A percentile compares a stretch with the other conserved stretches of the same genome.
Evolutionary conservation across 805 yeast genomes (phyloP).

Genomic region (Blastobotrys chiropterorum): DNA sequence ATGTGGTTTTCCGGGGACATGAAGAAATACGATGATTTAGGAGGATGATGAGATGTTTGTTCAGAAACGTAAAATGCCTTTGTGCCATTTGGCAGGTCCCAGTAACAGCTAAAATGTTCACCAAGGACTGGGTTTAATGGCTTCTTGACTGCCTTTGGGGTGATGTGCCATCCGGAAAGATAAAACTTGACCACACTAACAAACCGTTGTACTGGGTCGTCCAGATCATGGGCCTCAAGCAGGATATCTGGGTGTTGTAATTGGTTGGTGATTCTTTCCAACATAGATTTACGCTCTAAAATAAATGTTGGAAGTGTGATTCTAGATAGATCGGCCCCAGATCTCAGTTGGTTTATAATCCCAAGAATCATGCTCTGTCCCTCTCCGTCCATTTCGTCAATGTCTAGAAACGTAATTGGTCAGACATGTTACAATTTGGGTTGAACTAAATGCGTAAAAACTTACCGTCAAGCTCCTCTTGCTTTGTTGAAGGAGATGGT

Average conservation of each 20-base stretch:
- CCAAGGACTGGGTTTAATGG: constrained; percentile 94
- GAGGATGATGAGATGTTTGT: constrained; percentile 98
- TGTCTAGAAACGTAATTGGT: constrained; percentile 39
- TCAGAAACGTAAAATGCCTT: constrained; percentile 84
- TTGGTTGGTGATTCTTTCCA: constrained; percentile 89
- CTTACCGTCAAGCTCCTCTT: constrained; percentile 1
- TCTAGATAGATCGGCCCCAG: constrained; percentile 83
- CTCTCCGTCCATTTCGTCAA: constrained; percentile 88
- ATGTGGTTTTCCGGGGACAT: constrained; percentile 74
- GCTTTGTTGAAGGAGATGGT: background rate
- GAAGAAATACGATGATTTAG: constrained; percentile 89
- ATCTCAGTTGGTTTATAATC: constrained; percentile 84
- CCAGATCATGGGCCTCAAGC: constrained; percentile 55
- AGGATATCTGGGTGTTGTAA: constrained; percentile 69
- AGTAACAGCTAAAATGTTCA: constrained; percentile 82
- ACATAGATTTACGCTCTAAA: constrained; percentile 90
- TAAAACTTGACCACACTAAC: constrained; percentile 79
- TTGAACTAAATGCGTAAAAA: no score
- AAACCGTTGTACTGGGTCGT: constrained; percentile 63
- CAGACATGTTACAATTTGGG: no score
- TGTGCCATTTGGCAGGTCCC: constrained; percentile 72
- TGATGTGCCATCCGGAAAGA: constrained; percentile 94
- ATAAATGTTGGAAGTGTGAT: constrained; percentile 95
- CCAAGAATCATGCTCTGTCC: constrained; percentile 83
- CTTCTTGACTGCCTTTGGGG: constrained; percentile 96